Evolutionary conservation across 495 filamentous ascomycete genomes (phyloP), one percentile per base, ranked within the genome.

Genomic region (Elasticomyces elasticus): DNA sequence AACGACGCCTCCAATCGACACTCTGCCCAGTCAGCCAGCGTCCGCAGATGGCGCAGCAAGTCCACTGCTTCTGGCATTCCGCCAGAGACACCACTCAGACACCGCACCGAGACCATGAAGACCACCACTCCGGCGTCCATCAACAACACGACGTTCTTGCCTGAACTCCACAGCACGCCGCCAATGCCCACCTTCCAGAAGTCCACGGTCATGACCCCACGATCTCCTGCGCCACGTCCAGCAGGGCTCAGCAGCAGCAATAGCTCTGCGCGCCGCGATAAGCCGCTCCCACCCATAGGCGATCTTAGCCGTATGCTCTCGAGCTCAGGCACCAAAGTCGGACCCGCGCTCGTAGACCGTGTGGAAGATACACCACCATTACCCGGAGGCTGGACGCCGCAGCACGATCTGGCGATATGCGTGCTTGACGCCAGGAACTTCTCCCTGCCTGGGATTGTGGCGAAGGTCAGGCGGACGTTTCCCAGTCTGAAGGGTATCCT

Each of bases 401-500:
- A 51, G n/a, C 60, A 59, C 51, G 60, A 62, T 41, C 60, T 43
- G 22, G 43, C 43, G 19, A 59, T 62, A 56, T 62, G 60, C 52
- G 23, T 55, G 17, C 54, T 58, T 15, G 60, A 62, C 47, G 44
- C 20, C 13, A 37, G 50, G 13, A 26, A 44, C 50, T 54, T 54
- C 55, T n/a, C 49, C 1, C 49, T 51, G n/a, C 12, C 12, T 10
- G 17, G 17, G 7, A 58, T 58, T 31, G 52, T 58, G 6, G 9
- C 27, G 6, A 53, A 55, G 24, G 37, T 62, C 25, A 49, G 54
- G 6, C 28, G 55, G 12, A 26, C 35, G n/a, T 58, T 58, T 26
- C 55, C 59, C 1, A 27, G 33, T 12, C 30, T 62, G 1, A 42
- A 25, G 3, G 55, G 55, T 13, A 27, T 49, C 1, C 33, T 62